Base-by-base conservation (phyloP, 2,329 filamentous ascomycete genomes). In the Aspergillus proliferans region DNA sequence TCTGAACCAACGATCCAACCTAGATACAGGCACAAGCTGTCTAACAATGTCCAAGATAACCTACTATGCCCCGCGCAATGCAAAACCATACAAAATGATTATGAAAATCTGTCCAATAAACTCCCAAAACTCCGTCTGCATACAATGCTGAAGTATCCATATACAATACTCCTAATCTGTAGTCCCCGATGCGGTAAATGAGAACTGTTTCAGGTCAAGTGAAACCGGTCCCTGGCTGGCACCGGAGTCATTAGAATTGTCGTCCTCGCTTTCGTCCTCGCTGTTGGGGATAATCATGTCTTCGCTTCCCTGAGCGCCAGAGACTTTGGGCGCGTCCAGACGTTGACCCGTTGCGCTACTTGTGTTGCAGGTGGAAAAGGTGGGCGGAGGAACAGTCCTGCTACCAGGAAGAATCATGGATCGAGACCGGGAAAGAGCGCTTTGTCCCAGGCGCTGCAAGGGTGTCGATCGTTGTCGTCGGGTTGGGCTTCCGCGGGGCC, bases 241-340 rank as follows among this genome's bases (percentile, higher is more conserved):
- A 21, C 41, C 47, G 5, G 41, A 24, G 10, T 45, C 48, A 21
- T 51, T 55, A 2, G 51, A 52, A 6, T 48, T 51, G 15, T 61
- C 62, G 8, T 62, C 62, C 12, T 68, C 63, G n/a, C 38, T 40
- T 40, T 68, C 66, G 3, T 73, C 74, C 39, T 79, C 76, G 45
- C 75, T 79, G 49, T 75, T 70, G 18, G 74, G 75, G 36, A 78
- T 60, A 18, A 80, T 72, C 34, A 73, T 57, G 54, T 80, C 77
- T 55, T 80, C 77, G 51, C 77, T 80, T 2, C 77, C 77, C 41
- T 65, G 63, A 40, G 40, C 47, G 48, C 24, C n/a, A 43, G 10
- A n/a, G 41, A 18, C 4, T 9, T 12, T 30, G 28, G n/a, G 24
- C 15, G 22, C 18, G 6, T 22, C 18, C 4, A 21, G 14, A 45